These are phyloP conservation scores for Linum trigynum DNA, from an alignment of 345 rosid species.

Conservation along the genomic window DNA sequence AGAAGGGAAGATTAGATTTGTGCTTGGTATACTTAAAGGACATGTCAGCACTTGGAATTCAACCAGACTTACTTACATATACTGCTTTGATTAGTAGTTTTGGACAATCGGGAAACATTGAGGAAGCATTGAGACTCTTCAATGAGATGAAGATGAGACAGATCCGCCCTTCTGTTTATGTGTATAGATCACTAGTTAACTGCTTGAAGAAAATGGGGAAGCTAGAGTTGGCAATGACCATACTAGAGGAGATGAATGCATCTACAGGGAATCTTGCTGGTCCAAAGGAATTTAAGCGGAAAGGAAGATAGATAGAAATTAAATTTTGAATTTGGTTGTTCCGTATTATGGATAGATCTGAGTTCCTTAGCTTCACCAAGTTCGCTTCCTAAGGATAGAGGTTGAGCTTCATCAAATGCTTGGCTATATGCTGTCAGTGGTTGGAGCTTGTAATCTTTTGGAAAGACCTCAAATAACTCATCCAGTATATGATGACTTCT, in stretches of 20 bases:
- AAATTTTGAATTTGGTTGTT: no score
- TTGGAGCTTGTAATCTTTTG: no score
- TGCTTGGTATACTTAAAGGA: slow-evolving; percentile 42
- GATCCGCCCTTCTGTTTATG: slow-evolving; percentile 56
- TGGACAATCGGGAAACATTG: slow-evolving; percentile 60
- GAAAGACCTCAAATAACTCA: no score
- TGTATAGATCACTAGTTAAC: slow-evolving; percentile 44
- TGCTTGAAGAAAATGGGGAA: slow-evolving; percentile 43
- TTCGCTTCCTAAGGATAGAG: no score
- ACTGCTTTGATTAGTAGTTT: slow-evolving; percentile 63
- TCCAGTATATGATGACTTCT: no score
- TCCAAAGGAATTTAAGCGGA: slow-evolving; percentile 55
- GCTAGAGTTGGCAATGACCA: slow-evolving; percentile 34
- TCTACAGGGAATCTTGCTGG: slow-evolving; percentile 41
- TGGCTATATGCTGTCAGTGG: no score
- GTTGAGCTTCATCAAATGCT: no score
- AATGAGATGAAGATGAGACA: slow-evolving; percentile 54
- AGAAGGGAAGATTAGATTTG: slow-evolving; percentile 61
- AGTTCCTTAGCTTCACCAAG: no score
- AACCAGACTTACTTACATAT: slow-evolving; percentile 73
- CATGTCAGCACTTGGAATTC: slow-evolving; percentile 47
- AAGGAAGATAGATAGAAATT: slow-evolving; percentile 18
- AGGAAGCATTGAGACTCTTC: slow-evolving; percentile 55
- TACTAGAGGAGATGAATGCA: slow-evolving; percentile 58
- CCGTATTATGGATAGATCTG: no score